Evolutionary conservation across 2,329 filamentous ascomycete species (phyloP), one percentile per base, ranked within the genome.

Genomic region (Paecilomyces variotii): DNA sequence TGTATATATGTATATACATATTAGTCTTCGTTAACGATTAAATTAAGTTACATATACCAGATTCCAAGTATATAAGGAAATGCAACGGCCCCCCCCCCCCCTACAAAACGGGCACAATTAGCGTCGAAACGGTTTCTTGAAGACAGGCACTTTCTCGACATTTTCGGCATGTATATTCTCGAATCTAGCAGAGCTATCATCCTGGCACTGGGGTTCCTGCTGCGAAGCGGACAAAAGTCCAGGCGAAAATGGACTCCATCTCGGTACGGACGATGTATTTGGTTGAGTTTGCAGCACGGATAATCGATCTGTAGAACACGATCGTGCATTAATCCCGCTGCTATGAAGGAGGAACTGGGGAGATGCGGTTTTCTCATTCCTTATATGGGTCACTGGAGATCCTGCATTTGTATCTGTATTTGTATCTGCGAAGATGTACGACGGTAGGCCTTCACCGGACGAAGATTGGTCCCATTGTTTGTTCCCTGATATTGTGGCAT

Each of bases 241-340:
- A 4, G 59, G 57, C 11, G 59, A 60, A 1, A 53, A 35, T 51
- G 56, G 10, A 4, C 52, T 28, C 50, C 50, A 28, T 52, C 27
- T 24, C 10, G 25, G 27, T 12, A 52, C 12, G n/a, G 25, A n/a
- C 27, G 50, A 26, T 10, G 24, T n/a, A 28, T 28, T 52, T 28
- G 6, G 25, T 26, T 52, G 50, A n/a, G 1, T 52, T 10, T 52
- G 24, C 12, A 14, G 7, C 3, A 26, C 9, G 5, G 27, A 52
- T 28, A 52, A 52, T 24, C 11, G 11, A 52, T 28, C 10, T 26
- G 14, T 12, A 7, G 25, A 52, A 24, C 10, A 2, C 6, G 6
- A 27, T 10, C 24, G 24, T 52, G 50, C 4, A 5, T 5, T 19
- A 3, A 45, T 3, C 4, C 12, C 14, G 19, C 7, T 19, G n/a